phyloP scores from a whole-genome alignment of 371 early-diverging fungal genomes.

The Mucor saturninus region DNA sequence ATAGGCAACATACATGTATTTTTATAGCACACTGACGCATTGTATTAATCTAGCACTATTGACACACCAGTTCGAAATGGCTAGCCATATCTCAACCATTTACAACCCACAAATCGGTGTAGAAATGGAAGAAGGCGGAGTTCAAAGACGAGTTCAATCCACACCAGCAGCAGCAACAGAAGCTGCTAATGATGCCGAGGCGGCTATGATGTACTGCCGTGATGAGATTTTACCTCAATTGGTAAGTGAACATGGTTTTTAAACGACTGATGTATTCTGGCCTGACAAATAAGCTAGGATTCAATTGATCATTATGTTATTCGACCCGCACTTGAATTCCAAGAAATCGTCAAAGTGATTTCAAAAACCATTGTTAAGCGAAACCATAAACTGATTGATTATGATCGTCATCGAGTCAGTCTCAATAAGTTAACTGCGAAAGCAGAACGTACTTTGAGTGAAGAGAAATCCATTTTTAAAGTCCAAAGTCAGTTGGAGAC shows the following conservation, averaged over 20 bases:
- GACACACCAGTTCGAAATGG: slow-evolving; percentile 72
- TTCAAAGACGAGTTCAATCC: slow-evolving; percentile 48
- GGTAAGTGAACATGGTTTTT: slow-evolving; percentile 39
- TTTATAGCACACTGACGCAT: background rate
- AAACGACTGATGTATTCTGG: background rate
- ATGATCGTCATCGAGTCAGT: slow-evolving; percentile 70
- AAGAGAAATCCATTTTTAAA: slow-evolving; percentile 72
- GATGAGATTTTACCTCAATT: slow-evolving; percentile 72
- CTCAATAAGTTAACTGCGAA: slow-evolving; percentile 68
- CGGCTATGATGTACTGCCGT: slow-evolving; percentile 63
- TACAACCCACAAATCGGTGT: slow-evolving; percentile 48
- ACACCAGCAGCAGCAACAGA: slow-evolving; percentile 65
- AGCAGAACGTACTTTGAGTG: slow-evolving; percentile 62
- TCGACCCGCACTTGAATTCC: slow-evolving; percentile 66
- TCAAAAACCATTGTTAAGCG: slow-evolving; percentile 76
- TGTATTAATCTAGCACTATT: slow-evolving; percentile 54
- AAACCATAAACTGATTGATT: slow-evolving; percentile 80
- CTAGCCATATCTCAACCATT: slow-evolving; percentile 65
- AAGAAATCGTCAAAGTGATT: slow-evolving; percentile 64
- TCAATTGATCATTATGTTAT: slow-evolving; percentile 69
- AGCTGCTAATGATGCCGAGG: slow-evolving; percentile 69
- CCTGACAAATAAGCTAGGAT: slow-evolving; percentile 39
- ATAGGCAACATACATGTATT: background rate
- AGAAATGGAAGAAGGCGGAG: slow-evolving; percentile 40
- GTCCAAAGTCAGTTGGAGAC: slow-evolving; percentile 70